phyloP scores from a whole-genome alignment of 1,284 basidiomycete species.

The Heterobasidion annosum region DNA sequence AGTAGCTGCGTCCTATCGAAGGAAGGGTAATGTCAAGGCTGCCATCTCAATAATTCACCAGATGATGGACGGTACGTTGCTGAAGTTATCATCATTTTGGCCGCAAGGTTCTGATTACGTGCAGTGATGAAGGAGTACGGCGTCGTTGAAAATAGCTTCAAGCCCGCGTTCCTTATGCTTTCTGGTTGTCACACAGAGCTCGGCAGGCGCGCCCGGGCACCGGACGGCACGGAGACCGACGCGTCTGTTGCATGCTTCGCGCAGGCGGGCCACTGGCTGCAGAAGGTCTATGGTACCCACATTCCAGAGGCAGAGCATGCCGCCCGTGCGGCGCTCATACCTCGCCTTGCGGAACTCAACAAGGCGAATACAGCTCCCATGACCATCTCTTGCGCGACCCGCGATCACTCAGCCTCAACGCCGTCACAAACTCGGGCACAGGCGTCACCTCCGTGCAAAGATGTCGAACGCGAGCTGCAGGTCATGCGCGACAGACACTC shows the following conservation, averaged over 20 bases:
- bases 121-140: slow-evolving; percentile 32
- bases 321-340: background rate
- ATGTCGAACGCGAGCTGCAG: slow-evolving; percentile 31
- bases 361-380: too few species aligned
- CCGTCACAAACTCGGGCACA: slow-evolving; percentile 4
- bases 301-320: slow-evolving; percentile 2
- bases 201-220: slow-evolving; percentile 15
- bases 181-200: slow-evolving; percentile 45
- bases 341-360: background rate
- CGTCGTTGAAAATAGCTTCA: slow-evolving; percentile 27
- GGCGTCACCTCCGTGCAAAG: background rate
- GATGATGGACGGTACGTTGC: slow-evolving; percentile 38
- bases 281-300: slow-evolving; percentile 36
- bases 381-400: background rate
- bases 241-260: slow-evolving; percentile 24
- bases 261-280: slow-evolving; percentile 36
- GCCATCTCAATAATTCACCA: slow-evolving; percentile 33
- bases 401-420: background rate
- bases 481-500: slow-evolving; percentile 27
- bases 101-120: background rate
- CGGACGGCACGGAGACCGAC: slow-evolving; percentile 12
- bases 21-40: slow-evolving; percentile 31
- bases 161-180: slow-evolving; percentile 42
- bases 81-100: background rate
- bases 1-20: slow-evolving; percentile 41